phyloP scores from a whole-genome alignment of 139 green algal genomes.

The Tetradesmus lagerheimii region DNA sequence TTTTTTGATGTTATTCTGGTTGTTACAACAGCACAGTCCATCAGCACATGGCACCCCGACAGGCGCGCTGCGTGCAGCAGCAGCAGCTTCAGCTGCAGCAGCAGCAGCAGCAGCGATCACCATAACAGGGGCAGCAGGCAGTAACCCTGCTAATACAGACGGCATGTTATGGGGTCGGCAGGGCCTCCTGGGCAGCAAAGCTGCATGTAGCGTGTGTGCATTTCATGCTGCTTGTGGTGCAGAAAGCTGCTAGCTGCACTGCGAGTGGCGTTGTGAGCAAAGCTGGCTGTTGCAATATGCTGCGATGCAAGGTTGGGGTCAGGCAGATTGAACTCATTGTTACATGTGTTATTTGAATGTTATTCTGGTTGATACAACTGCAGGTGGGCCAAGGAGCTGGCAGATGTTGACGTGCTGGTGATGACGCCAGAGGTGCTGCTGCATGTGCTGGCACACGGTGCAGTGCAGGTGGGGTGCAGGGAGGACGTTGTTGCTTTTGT shows the following conservation, averaged over 20 bases:
- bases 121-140: background rate
- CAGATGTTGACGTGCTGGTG: conserved; percentile 22
- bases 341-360: too few relatives aligned
- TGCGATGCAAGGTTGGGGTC: too few relatives aligned
- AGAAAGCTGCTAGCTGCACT: too few relatives aligned
- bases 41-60: conserved; percentile 22
- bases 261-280: background rate
- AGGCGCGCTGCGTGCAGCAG: background rate
- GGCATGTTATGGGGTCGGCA: too few relatives aligned
- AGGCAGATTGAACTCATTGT: too few relatives aligned
- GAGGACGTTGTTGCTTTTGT: background rate
- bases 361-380: background rate
- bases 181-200: too few relatives aligned
- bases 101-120: too few relatives aligned
- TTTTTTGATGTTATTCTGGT: too few relatives aligned
- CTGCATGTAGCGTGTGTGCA: too few relatives aligned
- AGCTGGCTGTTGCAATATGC: too few relatives aligned
- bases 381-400: conserved; percentile 27
- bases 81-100: background rate
- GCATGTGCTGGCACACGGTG: conserved; percentile 13
- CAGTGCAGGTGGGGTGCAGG: conserved; percentile 10
- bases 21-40: background rate
- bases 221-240: background rate
- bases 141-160: background rate
- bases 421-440: conserved; percentile 33